Conservation (phyloP, 192 early-diverging fungal genomes). For the Coemansia biformis region DNA sequence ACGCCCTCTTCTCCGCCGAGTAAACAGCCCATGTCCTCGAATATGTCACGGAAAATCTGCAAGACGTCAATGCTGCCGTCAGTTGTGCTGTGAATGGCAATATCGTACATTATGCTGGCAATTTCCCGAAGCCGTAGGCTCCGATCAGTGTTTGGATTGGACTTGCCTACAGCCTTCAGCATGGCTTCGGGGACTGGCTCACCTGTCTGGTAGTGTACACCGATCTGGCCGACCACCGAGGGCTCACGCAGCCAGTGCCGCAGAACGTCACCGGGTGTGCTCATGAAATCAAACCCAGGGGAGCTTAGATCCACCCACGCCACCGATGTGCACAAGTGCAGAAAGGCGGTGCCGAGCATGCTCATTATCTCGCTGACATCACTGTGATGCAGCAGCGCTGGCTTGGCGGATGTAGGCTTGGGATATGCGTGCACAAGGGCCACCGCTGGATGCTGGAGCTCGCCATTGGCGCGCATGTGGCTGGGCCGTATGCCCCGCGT, state of each 20-base stretch:
- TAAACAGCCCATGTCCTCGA: conserved; percentile 36
- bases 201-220: conserved; percentile 57
- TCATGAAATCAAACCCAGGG: conserved; percentile 68
- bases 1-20: conserved; percentile 22
- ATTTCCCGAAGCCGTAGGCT: conserved; percentile 52
- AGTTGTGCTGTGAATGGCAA: conserved; percentile 55
- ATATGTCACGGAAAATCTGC: conserved; percentile 39
- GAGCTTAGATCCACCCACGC: conserved; percentile 59
- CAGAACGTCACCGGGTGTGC: conserved; percentile 71
- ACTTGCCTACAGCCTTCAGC: conserved; percentile 49
- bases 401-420: conserved; percentile 53
- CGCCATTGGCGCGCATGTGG: conserved; percentile 53
- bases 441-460: conserved; percentile 47
- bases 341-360: conserved; percentile 61
- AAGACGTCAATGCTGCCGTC: conserved; percentile 41
- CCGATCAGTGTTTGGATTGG: conserved; percentile 10
- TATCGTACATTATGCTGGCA: conserved; percentile 60
- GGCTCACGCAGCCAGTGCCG: conserved; percentile 64
- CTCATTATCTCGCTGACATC: conserved; percentile 67
- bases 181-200: conserved; percentile 56
- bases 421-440: conserved; percentile 53
- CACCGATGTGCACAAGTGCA: conserved; percentile 56
- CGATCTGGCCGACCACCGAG: conserved; percentile 40
- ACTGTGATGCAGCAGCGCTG: conserved; percentile 62
- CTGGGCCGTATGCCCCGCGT: conserved; percentile 32